A percentile compares a stretch with the other conserved stretches of the same genome.
phyloP scores from a whole-genome alignment of 2,329 filamentous ascomycete genomes.

The Amphichorda felina region DNA sequence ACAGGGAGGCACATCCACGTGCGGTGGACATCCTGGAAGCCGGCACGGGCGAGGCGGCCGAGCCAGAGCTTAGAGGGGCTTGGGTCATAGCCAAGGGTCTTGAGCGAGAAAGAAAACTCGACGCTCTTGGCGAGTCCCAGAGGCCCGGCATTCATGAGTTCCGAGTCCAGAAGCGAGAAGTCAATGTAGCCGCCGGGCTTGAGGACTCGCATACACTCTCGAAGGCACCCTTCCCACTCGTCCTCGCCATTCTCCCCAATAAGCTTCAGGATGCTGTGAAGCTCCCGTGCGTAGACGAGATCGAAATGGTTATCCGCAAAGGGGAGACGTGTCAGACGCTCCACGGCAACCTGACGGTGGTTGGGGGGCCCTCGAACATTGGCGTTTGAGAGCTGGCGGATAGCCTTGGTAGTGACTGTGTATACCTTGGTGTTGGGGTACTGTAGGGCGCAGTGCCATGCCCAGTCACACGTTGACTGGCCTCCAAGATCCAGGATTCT shows the following conservation, averaged over 20 bases:
- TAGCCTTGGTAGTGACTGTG: slow-evolving; percentile 68
- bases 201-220: slow-evolving; percentile 79
- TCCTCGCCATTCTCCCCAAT: slow-evolving; percentile 56
- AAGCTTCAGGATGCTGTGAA: slow-evolving; percentile 75
- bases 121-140: slow-evolving; percentile 72
- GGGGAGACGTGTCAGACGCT: slow-evolving; percentile 67
- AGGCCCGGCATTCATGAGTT: slow-evolving; percentile 75
- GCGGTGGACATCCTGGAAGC: slow-evolving; percentile 71
- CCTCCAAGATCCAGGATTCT: slow-evolving; percentile 81
- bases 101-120: slow-evolving; percentile 84
- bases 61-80: slow-evolving; percentile 74
- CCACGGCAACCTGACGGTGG: slow-evolving; percentile 71
- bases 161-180: slow-evolving; percentile 80
- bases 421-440: slow-evolving; percentile 80
- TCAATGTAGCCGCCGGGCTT: slow-evolving; percentile 91
- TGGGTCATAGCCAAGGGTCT: slow-evolving; percentile 82
- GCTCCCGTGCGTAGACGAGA: slow-evolving; percentile 76
- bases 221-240: slow-evolving; percentile 78
- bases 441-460: slow-evolving; percentile 81
- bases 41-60: slow-evolving; percentile 57
- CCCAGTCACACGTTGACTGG: slow-evolving; percentile 82
- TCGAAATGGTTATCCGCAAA: slow-evolving; percentile 84
- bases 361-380: slow-evolving; percentile 77
- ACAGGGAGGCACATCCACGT: slow-evolving; percentile 86
- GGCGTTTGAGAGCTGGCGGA: slow-evolving; percentile 58